Conservation (phyloP, 768 basidiomycete species). For the Chiua virens region DNA sequence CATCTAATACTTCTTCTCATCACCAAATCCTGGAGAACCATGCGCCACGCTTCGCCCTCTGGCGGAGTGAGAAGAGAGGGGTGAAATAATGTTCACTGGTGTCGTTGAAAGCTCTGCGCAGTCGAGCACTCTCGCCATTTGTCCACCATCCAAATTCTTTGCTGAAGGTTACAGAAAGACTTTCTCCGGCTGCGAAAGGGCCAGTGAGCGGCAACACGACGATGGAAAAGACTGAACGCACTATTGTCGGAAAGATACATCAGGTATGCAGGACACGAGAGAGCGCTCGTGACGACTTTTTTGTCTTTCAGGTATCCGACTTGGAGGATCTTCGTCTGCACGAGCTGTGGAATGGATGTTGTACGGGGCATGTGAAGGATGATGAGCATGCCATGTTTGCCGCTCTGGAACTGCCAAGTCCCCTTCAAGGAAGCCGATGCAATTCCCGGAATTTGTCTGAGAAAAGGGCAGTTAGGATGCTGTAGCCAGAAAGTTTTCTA, state of each 20-base stretch:
- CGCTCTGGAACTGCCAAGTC: constrained; percentile 25
- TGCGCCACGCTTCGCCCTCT: too few species aligned
- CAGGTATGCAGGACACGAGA: constrained; percentile 29
- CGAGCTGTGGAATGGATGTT: constrained; percentile 11
- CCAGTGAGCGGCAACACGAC: background rate
- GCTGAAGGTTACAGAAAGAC: constrained; percentile 13
- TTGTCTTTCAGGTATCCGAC: constrained; percentile 18
- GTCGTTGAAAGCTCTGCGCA: constrained; percentile 1
- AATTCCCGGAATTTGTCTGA: constrained; percentile 10
- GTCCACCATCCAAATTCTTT: constrained; percentile 3
- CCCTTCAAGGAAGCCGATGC: constrained; percentile 29
- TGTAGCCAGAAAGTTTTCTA: background rate
- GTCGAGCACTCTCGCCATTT: background rate
- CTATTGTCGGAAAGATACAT: constrained; percentile 23
- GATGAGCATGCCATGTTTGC: constrained; percentile 28
- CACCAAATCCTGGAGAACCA: too few species aligned
- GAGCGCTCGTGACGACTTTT: constrained; percentile 22
- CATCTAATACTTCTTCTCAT: too few species aligned
- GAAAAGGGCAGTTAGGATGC: background rate
- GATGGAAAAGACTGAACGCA: background rate
- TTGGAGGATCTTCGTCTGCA: constrained; percentile 17
- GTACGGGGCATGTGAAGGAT: constrained; percentile 27
- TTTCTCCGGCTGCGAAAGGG: constrained; percentile 5
- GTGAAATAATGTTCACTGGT: constrained; percentile 3
- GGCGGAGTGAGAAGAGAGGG: constrained; percentile 8